Percentiles rank a stretch among this genome's conserved stretches.
phyloP scores from a whole-genome alignment of 257 asterid species.

The Gentiana macrophylla region DNA sequence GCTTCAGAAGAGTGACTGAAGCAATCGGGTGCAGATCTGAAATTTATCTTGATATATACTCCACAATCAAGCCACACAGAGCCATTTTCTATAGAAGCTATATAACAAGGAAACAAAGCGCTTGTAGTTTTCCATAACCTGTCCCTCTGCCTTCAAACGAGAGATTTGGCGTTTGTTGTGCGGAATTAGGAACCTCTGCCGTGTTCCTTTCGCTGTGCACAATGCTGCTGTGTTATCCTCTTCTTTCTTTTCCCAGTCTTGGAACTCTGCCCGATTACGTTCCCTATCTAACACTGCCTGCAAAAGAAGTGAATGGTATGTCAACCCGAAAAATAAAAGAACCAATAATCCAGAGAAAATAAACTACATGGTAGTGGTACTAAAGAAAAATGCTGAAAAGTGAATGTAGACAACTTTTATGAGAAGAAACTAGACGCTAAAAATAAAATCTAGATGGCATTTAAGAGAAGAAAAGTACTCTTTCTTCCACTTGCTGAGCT shows the following conservation, averaged over 20 bases:
- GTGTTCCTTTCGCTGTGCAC: too few relatives aligned
- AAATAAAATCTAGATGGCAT: slow-evolving; percentile 24
- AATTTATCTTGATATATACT: too few relatives aligned
- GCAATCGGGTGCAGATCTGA: too few relatives aligned
- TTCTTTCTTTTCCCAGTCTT: slow-evolving; percentile 98
- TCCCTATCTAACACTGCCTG: slow-evolving; percentile 80
- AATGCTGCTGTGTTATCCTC: slow-evolving; percentile 22
- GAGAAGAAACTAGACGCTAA: slow-evolving; percentile 1
- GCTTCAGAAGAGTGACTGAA: too few relatives aligned
- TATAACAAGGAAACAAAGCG: too few relatives aligned
- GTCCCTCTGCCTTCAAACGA: too few relatives aligned
- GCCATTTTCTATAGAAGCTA: not conserved
- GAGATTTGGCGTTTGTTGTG: too few relatives aligned
- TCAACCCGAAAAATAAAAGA: not conserved
- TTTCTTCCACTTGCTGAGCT: slow-evolving; percentile 91
- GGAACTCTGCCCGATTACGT: slow-evolving; percentile 90
- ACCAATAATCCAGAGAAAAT: too few relatives aligned
- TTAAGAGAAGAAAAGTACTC: too few relatives aligned
- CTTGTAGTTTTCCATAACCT: too few relatives aligned
- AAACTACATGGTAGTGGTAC: slow-evolving; percentile 1
- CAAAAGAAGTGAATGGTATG: slow-evolving; percentile 5
- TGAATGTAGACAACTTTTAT: too few relatives aligned
- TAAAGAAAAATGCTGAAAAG: not conserved
- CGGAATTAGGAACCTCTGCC: slow-evolving; percentile 20
- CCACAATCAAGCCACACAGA: too few relatives aligned